Evolutionary conservation across 148 eudicot species (phyloP), one percentile per base, ranked within the genome.

Genomic region (Chenopodium berlandieri): DNA sequence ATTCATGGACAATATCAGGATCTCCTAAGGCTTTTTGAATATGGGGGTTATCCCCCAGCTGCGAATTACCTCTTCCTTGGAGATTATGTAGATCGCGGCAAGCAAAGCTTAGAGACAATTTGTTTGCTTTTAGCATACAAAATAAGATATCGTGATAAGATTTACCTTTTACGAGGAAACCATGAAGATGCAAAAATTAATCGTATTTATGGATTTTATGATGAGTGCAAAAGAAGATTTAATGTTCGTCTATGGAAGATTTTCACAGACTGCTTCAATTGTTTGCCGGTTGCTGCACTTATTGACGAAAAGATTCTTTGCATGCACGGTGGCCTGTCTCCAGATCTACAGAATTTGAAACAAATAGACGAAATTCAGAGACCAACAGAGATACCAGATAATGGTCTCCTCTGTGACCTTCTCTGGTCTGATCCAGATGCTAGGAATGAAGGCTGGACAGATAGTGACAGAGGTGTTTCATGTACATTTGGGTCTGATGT

Each of bases 121-220:
- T 94, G 98, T 82, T 87, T 94, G 72, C 92, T 94, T 62, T 77
- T 94, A 79, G 98, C 98, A 19, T 92, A 90, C 84, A 94, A 94
- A 85, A 91, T 94, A 84, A 88, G 92, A 87, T 90, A 94, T 82
- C 98, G 94, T 0, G 88, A 91, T 30, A 89, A 90, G 68, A 66
- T 94, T 63, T 91, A 78, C 82, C 98, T 94, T 60, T 84, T 94
- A 78, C 85, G 98, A 79, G 98, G 98, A 80, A 94, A 94, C 81
- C 98, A 94, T 72, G 98, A 94, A 84, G 98, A 94, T 86, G 97
- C 98, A 34, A 94, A 94, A 83, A 94, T 94, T 67, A 94, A 94
- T 73, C 84, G 98, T 22, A 88, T 94, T 17, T 94, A 94, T 77
- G 98, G 98, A 20, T 94, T 94, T 82, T 94, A 94, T 40, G 98